phyloP scores from a whole-genome alignment of 2,329 filamentous ascomycete genomes.

The Xylaria sp. region DNA sequence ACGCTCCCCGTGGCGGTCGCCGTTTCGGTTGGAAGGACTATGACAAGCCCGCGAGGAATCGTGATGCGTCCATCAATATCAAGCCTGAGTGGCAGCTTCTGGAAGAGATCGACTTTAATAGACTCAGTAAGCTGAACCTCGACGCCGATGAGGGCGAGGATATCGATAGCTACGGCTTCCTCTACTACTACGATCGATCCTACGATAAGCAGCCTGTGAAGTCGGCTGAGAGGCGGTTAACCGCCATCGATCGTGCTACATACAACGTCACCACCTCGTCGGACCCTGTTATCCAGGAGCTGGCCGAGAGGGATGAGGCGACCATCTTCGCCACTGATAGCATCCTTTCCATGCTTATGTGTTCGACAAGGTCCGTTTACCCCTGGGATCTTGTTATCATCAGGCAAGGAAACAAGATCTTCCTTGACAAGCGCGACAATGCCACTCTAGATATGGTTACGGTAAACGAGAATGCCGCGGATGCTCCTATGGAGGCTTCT shows the following conservation, averaged over 20 bases:
- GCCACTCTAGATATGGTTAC: conserved; percentile 96
- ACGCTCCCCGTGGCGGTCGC: conserved; percentile 79
- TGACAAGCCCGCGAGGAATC: conserved; percentile 96
- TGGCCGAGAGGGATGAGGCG: conserved; percentile 94
- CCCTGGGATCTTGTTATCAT: conserved; percentile 98
- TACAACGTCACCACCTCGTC: conserved; percentile 98
- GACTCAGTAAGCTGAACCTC: conserved; percentile 93
- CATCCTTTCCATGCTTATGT: conserved; percentile 99
- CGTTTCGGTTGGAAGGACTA: conserved; percentile 99
- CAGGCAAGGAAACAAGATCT: conserved; percentile 94
- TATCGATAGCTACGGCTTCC: conserved; percentile 93
- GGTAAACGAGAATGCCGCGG: conserved; percentile 97
- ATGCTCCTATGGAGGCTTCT: conserved; percentile 89
- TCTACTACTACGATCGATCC: conserved; percentile 96
- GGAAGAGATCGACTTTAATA: conserved; percentile 98
- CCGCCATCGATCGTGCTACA: conserved; percentile 88
- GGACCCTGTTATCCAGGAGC: conserved; percentile 95
- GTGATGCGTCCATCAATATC: conserved; percentile 95
- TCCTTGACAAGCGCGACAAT: conserved; percentile 97
- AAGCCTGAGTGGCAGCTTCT: conserved; percentile 95
- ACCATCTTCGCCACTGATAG: conserved; percentile 97
- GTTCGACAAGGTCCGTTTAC: conserved; percentile 94
- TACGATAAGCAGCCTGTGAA: conserved; percentile 96
- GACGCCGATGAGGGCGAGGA: conserved; percentile 96
- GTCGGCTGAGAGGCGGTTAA: conserved; percentile 86